Conservation (phyloP, 2,329 filamentous ascomycete genomes). For the Colletotrichum horii region DNA sequence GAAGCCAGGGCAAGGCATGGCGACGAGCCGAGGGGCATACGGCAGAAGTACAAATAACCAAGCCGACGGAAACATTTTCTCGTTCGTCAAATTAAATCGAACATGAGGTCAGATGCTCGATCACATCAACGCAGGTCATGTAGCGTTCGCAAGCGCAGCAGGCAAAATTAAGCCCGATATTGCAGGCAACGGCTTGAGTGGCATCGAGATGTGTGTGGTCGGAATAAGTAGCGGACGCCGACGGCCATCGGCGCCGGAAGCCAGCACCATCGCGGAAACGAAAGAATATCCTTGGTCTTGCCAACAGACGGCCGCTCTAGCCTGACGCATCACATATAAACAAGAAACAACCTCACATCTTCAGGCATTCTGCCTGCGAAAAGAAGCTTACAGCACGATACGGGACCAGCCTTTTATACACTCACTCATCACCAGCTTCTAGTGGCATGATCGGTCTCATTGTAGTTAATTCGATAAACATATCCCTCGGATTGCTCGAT, state of each 20-base stretch:
- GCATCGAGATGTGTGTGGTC: rapidly evolving
- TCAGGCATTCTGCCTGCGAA: no score
- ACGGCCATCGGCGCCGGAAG: background rate
- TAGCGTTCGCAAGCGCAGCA: background rate
- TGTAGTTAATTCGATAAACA: no score
- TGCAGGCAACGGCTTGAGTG: rapidly evolving
- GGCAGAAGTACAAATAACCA: background rate
- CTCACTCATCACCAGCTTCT: no score
- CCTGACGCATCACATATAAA: background rate
- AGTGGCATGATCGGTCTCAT: no score
- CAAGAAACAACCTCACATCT: no score
- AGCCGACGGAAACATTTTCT: no score
- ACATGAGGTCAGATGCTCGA: no score
- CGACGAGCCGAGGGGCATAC: rapidly evolving
- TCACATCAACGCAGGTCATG: background rate
- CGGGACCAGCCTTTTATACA: no score
- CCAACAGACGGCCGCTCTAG: background rate
- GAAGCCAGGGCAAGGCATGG: background rate
- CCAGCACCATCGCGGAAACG: background rate
- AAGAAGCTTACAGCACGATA: no score
- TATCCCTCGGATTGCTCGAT: no score
- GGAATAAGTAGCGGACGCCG: background rate
- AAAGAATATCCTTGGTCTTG: background rate
- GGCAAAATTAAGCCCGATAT: rapidly evolving
- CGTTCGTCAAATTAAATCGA: no score